Evolutionary conservation across 2,329 filamentous ascomycete species (phyloP).

Genomic region (Cryphonectria nitschkei): DNA sequence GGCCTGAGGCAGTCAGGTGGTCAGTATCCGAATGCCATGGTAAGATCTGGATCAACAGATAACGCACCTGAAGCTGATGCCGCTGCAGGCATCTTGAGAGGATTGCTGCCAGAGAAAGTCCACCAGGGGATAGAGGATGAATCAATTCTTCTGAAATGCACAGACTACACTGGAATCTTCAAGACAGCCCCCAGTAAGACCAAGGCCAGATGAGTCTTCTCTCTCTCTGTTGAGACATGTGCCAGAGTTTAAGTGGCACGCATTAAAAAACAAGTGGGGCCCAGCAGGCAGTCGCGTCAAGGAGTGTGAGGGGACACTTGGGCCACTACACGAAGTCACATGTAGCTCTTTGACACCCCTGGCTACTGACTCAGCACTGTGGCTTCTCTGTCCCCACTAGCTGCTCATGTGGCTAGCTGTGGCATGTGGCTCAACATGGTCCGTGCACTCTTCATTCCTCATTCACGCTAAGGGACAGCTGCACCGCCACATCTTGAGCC

Average conservation of each 20-base stretch:
- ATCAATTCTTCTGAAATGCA: too few relatives aligned
- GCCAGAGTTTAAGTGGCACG: slow-evolving; percentile 16
- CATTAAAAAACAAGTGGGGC: not conserved
- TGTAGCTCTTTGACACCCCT: not conserved
- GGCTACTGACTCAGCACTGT: not conserved
- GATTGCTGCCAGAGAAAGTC: not conserved
- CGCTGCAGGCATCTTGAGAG: slow-evolving; percentile 33
- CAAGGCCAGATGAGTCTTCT: not conserved
- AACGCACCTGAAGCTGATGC: slow-evolving; percentile 33
- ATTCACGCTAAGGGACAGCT: not conserved
- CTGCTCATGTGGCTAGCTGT: not conserved
- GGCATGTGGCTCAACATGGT: not conserved
- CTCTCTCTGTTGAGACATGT: not conserved
- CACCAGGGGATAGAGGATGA: not conserved
- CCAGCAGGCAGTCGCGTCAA: slow-evolving; percentile 15
- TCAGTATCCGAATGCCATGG: not conserved
- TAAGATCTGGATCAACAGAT: not conserved
- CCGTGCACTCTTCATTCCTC: not conserved
- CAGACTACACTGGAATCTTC: not conserved
- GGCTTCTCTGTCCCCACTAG: not conserved
- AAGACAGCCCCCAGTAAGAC: not conserved
- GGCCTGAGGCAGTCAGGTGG: not conserved
- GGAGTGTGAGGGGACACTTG: not conserved
- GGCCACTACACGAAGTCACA: slow-evolving; percentile 20
- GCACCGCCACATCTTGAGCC: not conserved